Evolutionary conservation across 331 rosid species (phyloP).

Genomic region (Malus hybrid): DNA sequence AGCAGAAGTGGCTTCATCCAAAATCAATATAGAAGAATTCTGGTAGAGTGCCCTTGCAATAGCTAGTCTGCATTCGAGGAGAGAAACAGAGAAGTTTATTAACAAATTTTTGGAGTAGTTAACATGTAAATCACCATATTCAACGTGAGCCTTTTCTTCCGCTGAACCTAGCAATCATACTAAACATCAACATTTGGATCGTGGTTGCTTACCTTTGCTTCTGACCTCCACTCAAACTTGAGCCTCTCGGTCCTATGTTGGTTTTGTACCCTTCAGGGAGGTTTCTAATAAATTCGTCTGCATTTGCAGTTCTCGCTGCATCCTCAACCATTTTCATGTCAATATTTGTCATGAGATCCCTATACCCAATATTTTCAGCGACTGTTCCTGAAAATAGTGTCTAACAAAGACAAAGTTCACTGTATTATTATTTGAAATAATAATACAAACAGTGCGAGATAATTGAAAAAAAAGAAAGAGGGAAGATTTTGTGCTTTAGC

Average conservation of each 20-base stretch:
- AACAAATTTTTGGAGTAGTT: not conserved
- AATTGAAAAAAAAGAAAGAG: no score
- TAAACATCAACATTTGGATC: slow-evolving; percentile 1
- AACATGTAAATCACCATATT: no score
- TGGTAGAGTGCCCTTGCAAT: slow-evolving; percentile 71
- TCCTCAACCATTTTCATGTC: slow-evolving; percentile 68
- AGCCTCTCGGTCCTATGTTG: slow-evolving; percentile 87
- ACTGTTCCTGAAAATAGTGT: slow-evolving; percentile 82
- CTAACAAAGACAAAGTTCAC: slow-evolving; percentile 3
- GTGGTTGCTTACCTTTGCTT: slow-evolving; percentile 62
- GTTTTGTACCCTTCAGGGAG: slow-evolving; percentile 79
- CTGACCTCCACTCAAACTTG: slow-evolving; percentile 86
- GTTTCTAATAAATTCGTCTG: slow-evolving; percentile 64
- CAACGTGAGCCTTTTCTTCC: not conserved
- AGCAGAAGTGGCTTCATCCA: slow-evolving; percentile 94
- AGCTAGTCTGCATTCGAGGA: slow-evolving; percentile 49
- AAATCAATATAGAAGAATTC: slow-evolving; percentile 61
- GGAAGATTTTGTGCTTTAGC: not conserved
- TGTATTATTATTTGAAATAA: not conserved
- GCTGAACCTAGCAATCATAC: not conserved
- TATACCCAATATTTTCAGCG: slow-evolving; percentile 86
- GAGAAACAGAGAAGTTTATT: not conserved
- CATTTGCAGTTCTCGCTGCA: slow-evolving; percentile 68
- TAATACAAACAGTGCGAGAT: not conserved
- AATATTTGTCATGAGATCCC: slow-evolving; percentile 57